Evolutionary conservation across 306 rosid genomes (phyloP).

Genomic region (Begonia fuchsioides): DNA sequence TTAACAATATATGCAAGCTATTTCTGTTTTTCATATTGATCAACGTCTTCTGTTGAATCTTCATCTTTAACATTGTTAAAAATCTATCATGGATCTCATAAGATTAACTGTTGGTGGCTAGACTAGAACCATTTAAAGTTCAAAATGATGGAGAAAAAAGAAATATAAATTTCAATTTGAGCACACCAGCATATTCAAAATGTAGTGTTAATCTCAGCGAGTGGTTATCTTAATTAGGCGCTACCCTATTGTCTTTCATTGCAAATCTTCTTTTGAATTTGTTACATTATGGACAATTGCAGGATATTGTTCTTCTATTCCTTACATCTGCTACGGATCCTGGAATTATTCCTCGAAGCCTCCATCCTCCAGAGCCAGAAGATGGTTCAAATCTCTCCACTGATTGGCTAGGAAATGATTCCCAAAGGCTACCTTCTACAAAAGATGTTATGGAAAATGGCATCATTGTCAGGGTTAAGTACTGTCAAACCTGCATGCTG

Average conservation of each 20-base stretch:
- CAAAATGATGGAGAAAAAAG: too few species aligned
- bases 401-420: constrained; percentile 23
- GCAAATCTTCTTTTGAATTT: not conserved
- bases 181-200: too few species aligned
- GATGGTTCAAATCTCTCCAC: constrained; percentile 21
- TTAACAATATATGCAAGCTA: constrained; percentile 23
- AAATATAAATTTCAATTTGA: too few species aligned
- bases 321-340: constrained; percentile 81
- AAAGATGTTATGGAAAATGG: constrained; percentile 49
- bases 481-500: constrained; percentile 61
- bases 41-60: not conserved
- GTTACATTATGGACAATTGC: constrained; percentile 12
- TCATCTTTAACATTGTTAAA: too few species aligned
- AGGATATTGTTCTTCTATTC: constrained; percentile 51
- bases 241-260: not conserved
- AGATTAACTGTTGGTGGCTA: too few species aligned
- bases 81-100: too few species aligned
- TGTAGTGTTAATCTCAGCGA: too few species aligned
- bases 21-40: not conserved
- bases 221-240: too few species aligned
- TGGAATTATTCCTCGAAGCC: constrained; percentile 58
- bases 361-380: constrained; percentile 44
- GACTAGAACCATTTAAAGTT: too few species aligned
- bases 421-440: constrained; percentile 27
- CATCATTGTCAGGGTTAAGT: constrained; percentile 36